Evolutionary conservation across 2,329 filamentous ascomycete genomes (phyloP), one percentile per base, ranked within the genome.

Genomic region (Blastomyces silverae): DNA sequence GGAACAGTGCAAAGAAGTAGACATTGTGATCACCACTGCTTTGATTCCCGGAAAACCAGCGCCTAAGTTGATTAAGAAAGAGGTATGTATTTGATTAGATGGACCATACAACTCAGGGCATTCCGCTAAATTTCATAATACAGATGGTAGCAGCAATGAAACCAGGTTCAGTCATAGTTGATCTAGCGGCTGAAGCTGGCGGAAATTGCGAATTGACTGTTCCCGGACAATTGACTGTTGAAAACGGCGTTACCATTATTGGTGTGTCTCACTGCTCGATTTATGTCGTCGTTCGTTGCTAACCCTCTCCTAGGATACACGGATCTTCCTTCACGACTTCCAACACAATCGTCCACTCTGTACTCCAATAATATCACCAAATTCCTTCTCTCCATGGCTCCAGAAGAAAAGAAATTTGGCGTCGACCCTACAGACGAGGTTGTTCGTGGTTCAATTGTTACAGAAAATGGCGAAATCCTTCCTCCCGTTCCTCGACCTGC

Each of bases 281-380:
- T 55, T 46, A 42, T 17, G 15, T 50, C 20, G 46, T 59, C 13
- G 31, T 10, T 25, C 60, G 7, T 62, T 22, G 66, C 37, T 53
- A 28, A 20, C 37, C 25, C 55, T 79, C 42, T 70, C 62, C 22
- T 39, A 86, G 85, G 89, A 44, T 96, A 95, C 75, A 95, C 91
- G 55, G 91, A 96, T 76, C 82, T 96, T 37, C 91, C 92, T 0
- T 95, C 91, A 42, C 85, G 91, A 57, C 82, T 96, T 1, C 91
- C 92, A 0, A 95, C 91, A 0, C 92, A 96, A 75, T 91, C 91
- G 0, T 95, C 91, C 0, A 95, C 90, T 0, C 79, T 96, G 25
- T 96, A 96, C 77, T 94, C 90, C 1, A 96, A 96, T 82, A 96
- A 96, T 73, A 92, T 96, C 71, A 92, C 88, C 69, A 96, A 96